Evolutionary conservation across 2,329 filamentous ascomycete genomes (phyloP).

Genomic region (Talaromyces sp.): DNA sequence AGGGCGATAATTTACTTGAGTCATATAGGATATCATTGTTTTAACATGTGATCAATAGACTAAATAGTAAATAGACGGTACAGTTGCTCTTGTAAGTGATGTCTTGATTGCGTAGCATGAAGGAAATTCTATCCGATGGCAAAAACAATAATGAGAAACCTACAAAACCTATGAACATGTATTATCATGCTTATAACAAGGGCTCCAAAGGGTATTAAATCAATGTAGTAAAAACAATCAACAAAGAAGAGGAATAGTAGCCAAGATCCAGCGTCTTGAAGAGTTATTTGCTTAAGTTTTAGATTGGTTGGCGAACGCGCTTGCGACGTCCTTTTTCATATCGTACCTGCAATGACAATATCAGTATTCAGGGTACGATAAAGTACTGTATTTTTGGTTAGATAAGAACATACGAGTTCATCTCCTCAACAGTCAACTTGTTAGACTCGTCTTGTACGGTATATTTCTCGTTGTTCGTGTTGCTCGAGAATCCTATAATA

Average conservation of each 20-base stretch:
- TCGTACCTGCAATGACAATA: constrained; percentile 47
- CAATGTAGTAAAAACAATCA: not conserved
- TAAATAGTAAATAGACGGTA: not conserved
- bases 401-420: constrained; percentile 55
- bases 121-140: constrained; percentile 7
- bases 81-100: not conserved
- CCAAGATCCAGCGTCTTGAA: not conserved
- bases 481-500: constrained; percentile 52
- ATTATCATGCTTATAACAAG: not conserved
- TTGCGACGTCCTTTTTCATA: constrained; percentile 56
- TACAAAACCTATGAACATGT: not conserved
- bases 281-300: not conserved
- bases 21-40: too few species aligned
- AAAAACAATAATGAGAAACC: not conserved
- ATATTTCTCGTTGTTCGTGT: constrained; percentile 56
- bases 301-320: constrained; percentile 40
- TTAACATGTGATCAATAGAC: not conserved
- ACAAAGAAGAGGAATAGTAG: not conserved
- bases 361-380: not conserved
- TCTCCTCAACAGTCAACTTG: constrained; percentile 65
- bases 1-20: not conserved
- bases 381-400: not conserved
- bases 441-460: constrained; percentile 60
- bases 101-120: not conserved
- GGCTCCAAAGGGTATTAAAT: not conserved